Conservation (phyloP, 208 protist genomes). For the Angomonas ambiguus region DNA sequence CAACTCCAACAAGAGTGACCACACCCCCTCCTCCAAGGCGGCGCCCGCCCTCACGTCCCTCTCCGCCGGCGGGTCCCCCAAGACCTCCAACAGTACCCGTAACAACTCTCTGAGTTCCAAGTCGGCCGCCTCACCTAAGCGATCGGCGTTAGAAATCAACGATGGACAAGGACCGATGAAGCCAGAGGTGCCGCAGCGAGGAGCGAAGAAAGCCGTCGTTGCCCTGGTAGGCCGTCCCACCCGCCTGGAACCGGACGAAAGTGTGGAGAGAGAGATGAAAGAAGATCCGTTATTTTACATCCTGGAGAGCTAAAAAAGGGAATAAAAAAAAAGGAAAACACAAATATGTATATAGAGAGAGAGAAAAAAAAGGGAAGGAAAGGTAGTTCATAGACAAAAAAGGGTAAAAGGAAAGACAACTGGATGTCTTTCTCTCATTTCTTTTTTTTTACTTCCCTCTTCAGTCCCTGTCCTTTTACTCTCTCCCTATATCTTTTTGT, state of each 20-base stretch:
- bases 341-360: background rate
- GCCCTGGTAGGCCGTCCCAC: background rate
- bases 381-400: slow-evolving; percentile 16
- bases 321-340: slow-evolving; percentile 14
- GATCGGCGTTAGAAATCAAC: background rate
- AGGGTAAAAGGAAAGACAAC: too few species aligned
- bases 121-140: background rate
- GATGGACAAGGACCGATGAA: background rate
- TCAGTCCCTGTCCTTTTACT: too few species aligned
- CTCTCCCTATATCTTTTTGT: too few species aligned
- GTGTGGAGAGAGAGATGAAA: background rate
- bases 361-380: slow-evolving; percentile 14
- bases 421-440: too few species aligned
- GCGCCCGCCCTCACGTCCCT: too few species aligned
- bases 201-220: background rate
- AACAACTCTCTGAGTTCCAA: background rate
- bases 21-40: background rate
- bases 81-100: background rate
- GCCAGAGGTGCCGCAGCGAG: background rate
- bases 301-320: background rate
- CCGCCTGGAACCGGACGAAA: background rate
- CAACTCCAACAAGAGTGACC: background rate
- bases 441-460: too few species aligned
- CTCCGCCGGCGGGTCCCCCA: background rate
- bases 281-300: background rate